phyloP scores from a whole-genome alignment of 1,284 basidiomycete species.

The Ustilago cynodontis region DNA sequence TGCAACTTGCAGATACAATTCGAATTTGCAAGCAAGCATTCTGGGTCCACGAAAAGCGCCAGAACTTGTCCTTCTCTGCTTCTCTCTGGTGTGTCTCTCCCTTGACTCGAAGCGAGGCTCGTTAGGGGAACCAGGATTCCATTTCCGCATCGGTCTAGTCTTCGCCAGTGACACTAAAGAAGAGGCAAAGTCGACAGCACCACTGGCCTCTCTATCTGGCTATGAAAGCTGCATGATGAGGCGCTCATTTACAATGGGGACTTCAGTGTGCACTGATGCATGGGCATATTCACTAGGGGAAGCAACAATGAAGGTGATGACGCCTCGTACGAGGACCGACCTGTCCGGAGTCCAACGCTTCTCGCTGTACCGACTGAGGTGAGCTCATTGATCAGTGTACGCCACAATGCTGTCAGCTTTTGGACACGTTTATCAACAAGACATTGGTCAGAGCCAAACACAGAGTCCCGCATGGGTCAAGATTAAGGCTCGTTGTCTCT shows the following conservation, averaged over 20 bases:
- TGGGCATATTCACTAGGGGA: no score
- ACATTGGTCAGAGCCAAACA: background rate
- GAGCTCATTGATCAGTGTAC: background rate
- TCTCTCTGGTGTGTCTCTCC: no score
- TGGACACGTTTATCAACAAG: background rate
- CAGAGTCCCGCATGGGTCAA: background rate
- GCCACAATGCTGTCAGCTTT: background rate
- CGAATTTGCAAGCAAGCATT: conserved; percentile 9
- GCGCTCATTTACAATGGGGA: background rate
- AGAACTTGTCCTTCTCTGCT: background rate
- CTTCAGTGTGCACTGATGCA: background rate
- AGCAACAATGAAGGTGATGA: background rate
- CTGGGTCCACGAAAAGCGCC: background rate
- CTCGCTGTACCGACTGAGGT: background rate
- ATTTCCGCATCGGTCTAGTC: conserved; percentile 2
- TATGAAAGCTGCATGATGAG: no score
- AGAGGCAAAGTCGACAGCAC: no score
- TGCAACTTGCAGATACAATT: conserved; percentile 7
- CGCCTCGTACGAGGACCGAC: background rate
- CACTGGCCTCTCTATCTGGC: no score
- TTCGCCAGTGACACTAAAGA: background rate
- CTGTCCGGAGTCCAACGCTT: background rate
- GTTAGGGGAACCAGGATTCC: conserved; percentile 6
- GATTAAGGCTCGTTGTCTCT: background rate
- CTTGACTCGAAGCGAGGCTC: conserved; percentile 15